These are phyloP conservation scores for Penicillium sp. DNA, from an alignment of 2,329 filamentous ascomycete species.

Conservation along the genomic window DNA sequence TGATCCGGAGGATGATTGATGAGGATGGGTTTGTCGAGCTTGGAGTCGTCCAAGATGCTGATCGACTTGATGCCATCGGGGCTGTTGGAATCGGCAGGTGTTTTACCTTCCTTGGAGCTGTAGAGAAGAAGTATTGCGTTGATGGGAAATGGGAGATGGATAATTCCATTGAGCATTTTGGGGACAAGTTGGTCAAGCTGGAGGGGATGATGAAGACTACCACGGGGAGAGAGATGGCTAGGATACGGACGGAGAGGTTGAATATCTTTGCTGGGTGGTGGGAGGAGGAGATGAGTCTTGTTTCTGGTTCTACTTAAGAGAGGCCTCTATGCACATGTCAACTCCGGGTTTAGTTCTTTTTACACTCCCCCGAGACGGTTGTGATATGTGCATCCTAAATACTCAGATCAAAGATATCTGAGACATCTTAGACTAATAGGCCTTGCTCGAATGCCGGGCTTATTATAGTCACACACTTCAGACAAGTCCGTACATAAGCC, in stretches of 20 bases:
- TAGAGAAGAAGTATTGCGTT: constrained; percentile 25
- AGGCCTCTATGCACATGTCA: not conserved
- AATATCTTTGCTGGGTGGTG: constrained; percentile 53
- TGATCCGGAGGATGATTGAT: constrained; percentile 60
- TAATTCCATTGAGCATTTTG: constrained; percentile 70
- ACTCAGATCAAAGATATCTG: not conserved
- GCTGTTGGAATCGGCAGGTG: constrained; percentile 77
- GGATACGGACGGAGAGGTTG: constrained; percentile 48
- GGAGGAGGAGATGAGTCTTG: constrained; percentile 46
- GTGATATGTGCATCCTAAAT: not conserved
- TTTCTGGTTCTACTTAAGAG: not conserved
- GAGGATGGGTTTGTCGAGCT: constrained; percentile 63
- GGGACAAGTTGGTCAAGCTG: constrained; percentile 68
- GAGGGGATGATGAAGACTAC: constrained; percentile 59
- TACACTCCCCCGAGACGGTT: not conserved
- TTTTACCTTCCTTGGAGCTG: constrained; percentile 71
- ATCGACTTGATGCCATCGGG: constrained; percentile 86
- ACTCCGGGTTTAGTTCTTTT: not conserved
- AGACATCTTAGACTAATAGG: not conserved
- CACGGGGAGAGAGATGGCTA: constrained; percentile 50
- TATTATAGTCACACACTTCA: not conserved
- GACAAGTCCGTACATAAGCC: not conserved
- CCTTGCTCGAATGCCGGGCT: not conserved
- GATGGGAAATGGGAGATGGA: constrained; percentile 50
- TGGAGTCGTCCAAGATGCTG: constrained; percentile 86